Percentiles rank a stretch among this genome's conserved stretches.
phyloP scores from a whole-genome alignment of 2,329 filamentous ascomycete genomes.

The Ambrosiella beaveri region DNA sequence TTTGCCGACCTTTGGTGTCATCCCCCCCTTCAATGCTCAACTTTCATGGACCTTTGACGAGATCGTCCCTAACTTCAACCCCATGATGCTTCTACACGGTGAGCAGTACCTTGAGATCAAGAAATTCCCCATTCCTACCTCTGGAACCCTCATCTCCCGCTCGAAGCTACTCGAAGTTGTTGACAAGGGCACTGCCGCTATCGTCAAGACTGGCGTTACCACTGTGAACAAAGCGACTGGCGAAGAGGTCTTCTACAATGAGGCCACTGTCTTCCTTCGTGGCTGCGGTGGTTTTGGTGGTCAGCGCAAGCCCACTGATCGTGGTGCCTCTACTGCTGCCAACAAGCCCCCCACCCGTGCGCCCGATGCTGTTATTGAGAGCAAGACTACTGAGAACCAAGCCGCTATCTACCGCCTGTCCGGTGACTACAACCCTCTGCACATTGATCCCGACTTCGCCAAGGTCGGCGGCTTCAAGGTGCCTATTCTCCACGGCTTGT shows the following conservation, averaged over 20 bases:
- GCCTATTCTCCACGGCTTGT: constrained; percentile 92
- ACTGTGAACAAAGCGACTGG: constrained; percentile 74
- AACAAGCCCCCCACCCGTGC: constrained; percentile 62
- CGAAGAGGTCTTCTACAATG: constrained; percentile 93
- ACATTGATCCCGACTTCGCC: constrained; percentile 87
- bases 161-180: constrained; percentile 81
- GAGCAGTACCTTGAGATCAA: constrained; percentile 95
- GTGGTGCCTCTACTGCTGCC: constrained; percentile 61
- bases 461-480: constrained; percentile 89
- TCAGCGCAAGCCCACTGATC: constrained; percentile 54
- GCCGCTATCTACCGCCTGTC: constrained; percentile 84
- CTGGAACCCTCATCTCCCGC: constrained; percentile 56
- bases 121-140: constrained; percentile 80
- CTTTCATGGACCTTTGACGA: constrained; percentile 64
- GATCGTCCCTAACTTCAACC: constrained; percentile 87
- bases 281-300: constrained; percentile 85
- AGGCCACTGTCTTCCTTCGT: constrained; percentile 80
- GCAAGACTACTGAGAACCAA: constrained; percentile 76
- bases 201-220: constrained; percentile 62
- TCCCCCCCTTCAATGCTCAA: constrained; percentile 79
- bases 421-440: constrained; percentile 89
- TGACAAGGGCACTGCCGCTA: constrained; percentile 82
- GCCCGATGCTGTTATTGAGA: constrained; percentile 70
- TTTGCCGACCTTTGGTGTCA: constrained; percentile 86
- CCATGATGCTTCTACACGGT: constrained; percentile 97